A percentile compares a stretch with the other conserved stretches of the same genome.
Conservation (phyloP, 208 protist species). For the Trypanosoma vivax region DNA sequence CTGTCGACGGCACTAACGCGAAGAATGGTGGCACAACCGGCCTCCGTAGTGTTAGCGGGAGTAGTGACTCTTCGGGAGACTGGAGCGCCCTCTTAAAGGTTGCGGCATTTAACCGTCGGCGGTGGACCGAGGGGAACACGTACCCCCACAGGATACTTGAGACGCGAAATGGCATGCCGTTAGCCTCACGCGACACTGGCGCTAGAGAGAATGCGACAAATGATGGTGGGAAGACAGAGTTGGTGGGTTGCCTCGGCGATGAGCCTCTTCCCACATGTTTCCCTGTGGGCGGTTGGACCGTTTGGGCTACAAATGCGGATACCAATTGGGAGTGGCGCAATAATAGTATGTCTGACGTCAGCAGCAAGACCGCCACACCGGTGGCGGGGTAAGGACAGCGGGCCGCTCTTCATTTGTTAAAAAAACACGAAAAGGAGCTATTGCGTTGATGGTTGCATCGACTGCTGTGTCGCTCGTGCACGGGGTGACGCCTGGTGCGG, state of each 20-base stretch:
- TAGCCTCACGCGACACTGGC: not conserved
- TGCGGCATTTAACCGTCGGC: conserved; percentile 19
- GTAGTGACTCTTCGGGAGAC: not conserved
- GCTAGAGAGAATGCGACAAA: not conserved
- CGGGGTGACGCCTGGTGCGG: conserved; percentile 9
- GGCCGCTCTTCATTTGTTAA: conserved; percentile 8
- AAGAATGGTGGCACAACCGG: not conserved
- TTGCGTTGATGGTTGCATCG: conserved; percentile 19
- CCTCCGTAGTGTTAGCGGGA: too few relatives aligned
- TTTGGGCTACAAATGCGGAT: conserved; percentile 20
- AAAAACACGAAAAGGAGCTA: conserved; percentile 15
- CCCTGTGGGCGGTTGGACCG: conserved; percentile 23
- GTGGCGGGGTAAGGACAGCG: too few relatives aligned
- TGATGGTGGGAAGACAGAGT: not conserved
- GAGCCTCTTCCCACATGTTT: conserved; percentile 3
- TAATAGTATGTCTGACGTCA: not conserved
- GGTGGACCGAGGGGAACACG: conserved; percentile 13
- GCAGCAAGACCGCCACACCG: too few relatives aligned
- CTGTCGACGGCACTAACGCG: not conserved
- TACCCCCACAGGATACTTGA: conserved; percentile 19
- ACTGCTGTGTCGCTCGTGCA: conserved; percentile 15
- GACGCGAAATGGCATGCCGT: conserved; percentile 11
- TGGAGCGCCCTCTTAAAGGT: conserved; percentile 8
- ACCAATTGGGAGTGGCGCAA: conserved; percentile 21
- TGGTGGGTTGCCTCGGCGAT: not conserved